Base-by-base conservation (phyloP, 441 rosid species). In the Adansonia gregorii region DNA sequence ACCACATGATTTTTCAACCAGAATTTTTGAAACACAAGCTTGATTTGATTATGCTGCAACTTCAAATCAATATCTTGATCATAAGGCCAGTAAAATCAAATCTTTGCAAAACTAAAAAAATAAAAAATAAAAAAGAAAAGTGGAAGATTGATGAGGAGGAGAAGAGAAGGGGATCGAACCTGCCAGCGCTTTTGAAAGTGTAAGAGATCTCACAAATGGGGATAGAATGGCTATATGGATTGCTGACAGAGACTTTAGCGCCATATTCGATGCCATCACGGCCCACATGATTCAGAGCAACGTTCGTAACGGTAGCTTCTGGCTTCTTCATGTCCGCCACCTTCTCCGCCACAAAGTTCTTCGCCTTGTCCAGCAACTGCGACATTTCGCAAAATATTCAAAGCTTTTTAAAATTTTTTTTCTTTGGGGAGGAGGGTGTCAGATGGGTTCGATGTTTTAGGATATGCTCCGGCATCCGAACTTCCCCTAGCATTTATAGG, bases 171-270 rank as follows among this genome's bases (percentile, higher is more conserved):
- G 35, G 22, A 60, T 0, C 20, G 24, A 72, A 93, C 98, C 94
- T 89, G 87, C 85, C 86, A 67, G 70, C 88, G 79, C 97, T 89
- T 76, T 91, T 92, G 89, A 94, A 87, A 45, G 81, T 54, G 85
- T 84, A 95, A 64, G 89, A 82, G 87, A 95, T 88, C 86, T 91
- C 91, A 76, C 98, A 90, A 69, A 95, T 87, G 74, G 98, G 99
- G 55, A 95, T 58, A 3, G 98, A 35, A 66, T 81, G 84, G 60
- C 83, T 22, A 46, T 95, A 93, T n/a, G 98, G 98, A 73, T 94
- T 95, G 65, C 77, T 82, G 49, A 92, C 87, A 8, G 90, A 74
- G 79, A 95, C 83, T 78, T 94, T 83, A 0, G 98, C 97, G 2
- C 46, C 75, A 67, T 91, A 94, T 54, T 88, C 91, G 8, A 91